Evolutionary conservation across 371 early-diverging fungal genomes (phyloP), one percentile per base, ranked within the genome.

Genomic region (Rhizopus microsporus): DNA sequence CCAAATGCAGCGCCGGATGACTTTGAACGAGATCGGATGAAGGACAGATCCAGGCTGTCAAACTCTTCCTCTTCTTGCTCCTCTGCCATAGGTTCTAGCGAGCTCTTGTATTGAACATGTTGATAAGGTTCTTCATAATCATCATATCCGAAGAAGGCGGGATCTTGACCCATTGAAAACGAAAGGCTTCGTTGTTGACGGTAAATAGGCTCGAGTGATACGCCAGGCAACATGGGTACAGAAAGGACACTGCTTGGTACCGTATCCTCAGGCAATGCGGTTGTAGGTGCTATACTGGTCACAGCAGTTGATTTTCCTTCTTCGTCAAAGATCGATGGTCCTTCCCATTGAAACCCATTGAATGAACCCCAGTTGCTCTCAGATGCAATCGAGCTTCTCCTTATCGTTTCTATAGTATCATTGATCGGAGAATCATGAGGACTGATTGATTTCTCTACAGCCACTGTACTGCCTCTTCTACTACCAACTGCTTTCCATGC

Each of bases 1-100:
- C 72, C 69, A 60, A 78, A 68, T 0, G 79, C 79, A 5, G 79
- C 79, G 2, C 80, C 80, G 3, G 77, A 77, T 0, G 80, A 80
- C 55, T 75, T 71, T 7, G 77, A 77, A 13, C 80, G 59, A 10
- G 70, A 62, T 33, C 76, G 52, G 31, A 69, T 68, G 40, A 60
- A 54, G 10, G 71, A 55, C 8, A 67, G 62, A 42, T 62, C 63
- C 30, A 61, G 44, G 1, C 62, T 65, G 32, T 68, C 68, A 32
- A 60, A 34, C 47, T 51, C 55, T 12, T 34, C 51, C 1, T 57
- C 62, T 38, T 75, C 71, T 13, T 75, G 70, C 31, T 77, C 80
- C 53, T 79, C 77, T 12, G 51, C 61, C 74, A 75, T 80, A 5
- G 77, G 69, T 8, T 68, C 69, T 23, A 78, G 51, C 16, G 71